These are phyloP conservation scores for Aspergillus calidoustus DNA, from an alignment of 2,329 filamentous ascomycete species.

Conservation along the genomic window DNA sequence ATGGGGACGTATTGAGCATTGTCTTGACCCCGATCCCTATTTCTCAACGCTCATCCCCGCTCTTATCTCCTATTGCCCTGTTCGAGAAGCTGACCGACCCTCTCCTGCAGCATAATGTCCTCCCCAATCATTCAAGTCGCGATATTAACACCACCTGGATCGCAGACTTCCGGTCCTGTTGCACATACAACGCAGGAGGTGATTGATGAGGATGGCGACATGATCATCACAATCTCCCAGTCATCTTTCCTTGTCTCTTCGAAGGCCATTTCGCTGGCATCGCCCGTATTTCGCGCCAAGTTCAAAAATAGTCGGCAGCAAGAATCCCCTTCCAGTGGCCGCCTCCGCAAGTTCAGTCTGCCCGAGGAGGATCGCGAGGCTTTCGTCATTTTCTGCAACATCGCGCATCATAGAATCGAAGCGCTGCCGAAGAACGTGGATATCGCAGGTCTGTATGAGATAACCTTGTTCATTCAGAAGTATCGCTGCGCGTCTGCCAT, in stretches of 20 bases:
- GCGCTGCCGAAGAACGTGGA: too few species aligned
- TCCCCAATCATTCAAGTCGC: background rate
- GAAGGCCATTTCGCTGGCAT: background rate
- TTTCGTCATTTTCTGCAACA: background rate
- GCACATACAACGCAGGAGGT: background rate
- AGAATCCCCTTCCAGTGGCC: background rate
- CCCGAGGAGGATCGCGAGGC: background rate
- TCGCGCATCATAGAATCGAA: background rate
- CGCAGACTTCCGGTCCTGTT: background rate
- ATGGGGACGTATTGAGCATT: too few species aligned
- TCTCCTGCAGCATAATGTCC: background rate
- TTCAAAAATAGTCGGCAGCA: background rate
- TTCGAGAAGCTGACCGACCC: background rate
- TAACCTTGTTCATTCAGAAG: too few species aligned
- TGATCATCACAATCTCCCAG: background rate
- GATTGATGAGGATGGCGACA: background rate
- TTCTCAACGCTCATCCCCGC: too few species aligned
- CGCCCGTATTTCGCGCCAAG: background rate
- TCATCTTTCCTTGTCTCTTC: background rate
- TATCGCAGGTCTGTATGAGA: too few species aligned
- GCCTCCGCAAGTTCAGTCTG: background rate
- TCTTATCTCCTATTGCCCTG: background rate
- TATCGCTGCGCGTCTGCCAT: too few species aligned
- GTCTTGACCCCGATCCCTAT: too few species aligned
- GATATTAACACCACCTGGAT: background rate